These are phyloP conservation scores for Rubus parviflorus DNA, from an alignment of 306 rosid species.

Conservation along the genomic window DNA sequence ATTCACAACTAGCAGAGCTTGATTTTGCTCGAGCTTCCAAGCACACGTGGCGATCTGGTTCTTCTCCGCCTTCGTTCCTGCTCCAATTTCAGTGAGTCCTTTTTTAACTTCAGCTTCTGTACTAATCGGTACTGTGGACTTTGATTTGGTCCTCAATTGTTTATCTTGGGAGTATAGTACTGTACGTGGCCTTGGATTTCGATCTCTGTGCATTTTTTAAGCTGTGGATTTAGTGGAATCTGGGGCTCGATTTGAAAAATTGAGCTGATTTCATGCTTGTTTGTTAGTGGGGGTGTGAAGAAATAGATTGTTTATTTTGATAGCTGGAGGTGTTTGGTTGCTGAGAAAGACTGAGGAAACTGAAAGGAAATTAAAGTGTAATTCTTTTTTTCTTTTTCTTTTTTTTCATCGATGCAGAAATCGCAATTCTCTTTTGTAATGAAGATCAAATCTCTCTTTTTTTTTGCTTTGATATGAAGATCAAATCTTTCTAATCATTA, in stretches of 20 bases:
- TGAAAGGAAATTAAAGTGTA: conserved; percentile 15
- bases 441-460: conserved; percentile 11
- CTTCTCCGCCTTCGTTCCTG: conserved; percentile 49
- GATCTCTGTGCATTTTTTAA: conserved; percentile 28
- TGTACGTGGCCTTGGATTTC: conserved; percentile 22
- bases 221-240: conserved; percentile 22
- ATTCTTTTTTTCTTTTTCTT: not conserved
- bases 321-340: conserved; percentile 26
- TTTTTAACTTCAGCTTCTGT: conserved; percentile 18
- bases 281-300: conserved; percentile 16
- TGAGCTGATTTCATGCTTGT: conserved; percentile 27
- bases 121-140: conserved; percentile 14
- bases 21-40: conserved; percentile 57
- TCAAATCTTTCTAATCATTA: conserved; percentile 4
- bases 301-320: conserved; percentile 28
- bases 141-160: conserved; percentile 13
- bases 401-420: conserved; percentile 13
- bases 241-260: conserved; percentile 33
- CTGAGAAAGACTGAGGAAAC: conserved; percentile 10
- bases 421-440: not conserved
- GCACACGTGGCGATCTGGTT: conserved; percentile 90
- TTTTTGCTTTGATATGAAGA: not conserved
- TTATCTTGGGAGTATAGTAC: conserved; percentile 12
- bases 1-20: conserved; percentile 43
- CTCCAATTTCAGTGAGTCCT: conserved; percentile 63